Base-by-base conservation (phyloP, 2,329 filamentous ascomycete species). In the Claviceps maximensis region DNA sequence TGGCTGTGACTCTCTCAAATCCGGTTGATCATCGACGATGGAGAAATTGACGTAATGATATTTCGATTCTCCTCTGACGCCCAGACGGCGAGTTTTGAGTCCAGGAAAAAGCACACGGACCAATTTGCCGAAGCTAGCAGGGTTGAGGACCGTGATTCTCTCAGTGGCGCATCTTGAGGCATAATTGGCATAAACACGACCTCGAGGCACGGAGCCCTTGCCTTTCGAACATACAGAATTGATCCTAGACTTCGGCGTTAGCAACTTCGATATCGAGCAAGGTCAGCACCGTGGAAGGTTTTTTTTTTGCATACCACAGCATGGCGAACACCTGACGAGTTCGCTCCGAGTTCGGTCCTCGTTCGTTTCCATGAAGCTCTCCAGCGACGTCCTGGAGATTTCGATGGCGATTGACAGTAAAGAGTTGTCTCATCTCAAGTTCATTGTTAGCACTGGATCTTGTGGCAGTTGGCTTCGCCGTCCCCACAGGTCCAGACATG, bases 61-160 rank as follows among this genome's bases (percentile, higher is more conserved):
- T 67, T 98, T 98, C 15, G 93, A 98, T 71, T 97, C 91, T 58
- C 93, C 93, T 51, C 93, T 83, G 47, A 97, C 90, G 57, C 93
- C 93, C 13, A 98, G 76, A 58, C 93, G 81, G 55, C 93, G 80
- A 33, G 93, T 98, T 69, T 95, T 91, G 23, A 98, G 84, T 44
- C 90, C 91, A 0, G 93, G 91, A 61, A 97, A 98, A 50, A 98
- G 86, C 41, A 98, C 91, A 33, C 93, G 83, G 36, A 98, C 93
- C 45, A 98, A 80, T 69, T 98, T 98, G 53, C 93, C 93, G 69
- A 98, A 98, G 29, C 91, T 97, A 10, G 93, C 93, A 44, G 93
- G 93, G 64, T 98, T 98, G 54, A 98, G 72, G 10, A 95, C 90
- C 0, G 93, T 94, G 41, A 97, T 94, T 63, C 90, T 83, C 65